Base-by-base conservation (phyloP, 2,329 filamentous ascomycete species). In the Penicillium nordicum region DNA sequence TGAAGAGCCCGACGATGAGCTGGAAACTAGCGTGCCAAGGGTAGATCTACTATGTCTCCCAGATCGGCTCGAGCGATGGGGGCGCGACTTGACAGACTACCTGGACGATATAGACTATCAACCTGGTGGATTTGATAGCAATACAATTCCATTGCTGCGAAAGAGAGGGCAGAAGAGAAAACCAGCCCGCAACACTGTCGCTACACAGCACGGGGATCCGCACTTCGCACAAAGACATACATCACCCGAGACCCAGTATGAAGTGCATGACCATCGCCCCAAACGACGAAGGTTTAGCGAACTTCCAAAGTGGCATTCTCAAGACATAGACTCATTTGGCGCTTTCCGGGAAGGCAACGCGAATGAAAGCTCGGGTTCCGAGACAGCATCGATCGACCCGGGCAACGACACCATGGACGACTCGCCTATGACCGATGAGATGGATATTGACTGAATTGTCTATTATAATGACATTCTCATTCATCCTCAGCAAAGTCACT, bases 141-240 rank as follows among this genome's bases (percentile, higher is more conserved):
- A 43, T 27, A 57, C 48, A 21, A 36, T 42, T 6, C 44, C 41
- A 6, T 16, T 47, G 6, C 48, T 44, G 29, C 60, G 53, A 25
- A 69, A 61, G 34, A 64, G 68, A 60, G 72, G 72, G 29, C 68
- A 65, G 51, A 76, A 75, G 53, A 67, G 72, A 53, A 75, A 75
- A 54, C 65, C 71, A 29, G 57, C 64, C 10, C 56, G 60, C 25
- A 58, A 62, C 3, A 53, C 65, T 29, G 50, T 48, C 41, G 23
- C 10, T 34, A 18, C 25, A 10, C 50, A 53, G n/a, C 42, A 53
- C 47, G 62, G 9, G 7, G 47, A 52, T 14, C 53, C 50, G 12
- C 32, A 25, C 14, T 47, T 53, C n/a, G 52, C 53, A 12, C 46
- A 7, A 54, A 51, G 27, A 37, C 52, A 18, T 57, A 52, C 23